A percentile compares a stretch with the other conserved stretches of the same genome.
These are phyloP conservation scores for Pseudoturritis turrita DNA, from an alignment of 345 rosid species.

Conservation along the genomic window DNA sequence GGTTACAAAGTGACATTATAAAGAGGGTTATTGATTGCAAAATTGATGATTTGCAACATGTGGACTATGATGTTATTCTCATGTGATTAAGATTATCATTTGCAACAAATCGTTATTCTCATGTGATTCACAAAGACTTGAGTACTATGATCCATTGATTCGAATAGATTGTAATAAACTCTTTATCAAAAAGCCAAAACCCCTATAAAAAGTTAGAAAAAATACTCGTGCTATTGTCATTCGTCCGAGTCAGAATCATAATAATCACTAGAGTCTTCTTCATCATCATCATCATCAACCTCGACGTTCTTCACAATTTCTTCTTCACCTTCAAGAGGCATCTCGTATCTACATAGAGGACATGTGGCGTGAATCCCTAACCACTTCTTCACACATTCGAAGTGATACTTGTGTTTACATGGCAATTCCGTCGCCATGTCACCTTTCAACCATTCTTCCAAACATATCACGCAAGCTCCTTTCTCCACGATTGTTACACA, in stretches of 20 bases:
- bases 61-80: no score
- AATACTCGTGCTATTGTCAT: background rate
- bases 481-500: background rate
- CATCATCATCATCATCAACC: background rate
- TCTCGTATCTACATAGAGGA: conserved; percentile 18
- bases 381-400: conserved; percentile 15
- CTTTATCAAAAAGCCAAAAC: background rate
- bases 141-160: no score
- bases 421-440: conserved; percentile 10
- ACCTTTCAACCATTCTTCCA: conserved; percentile 2
- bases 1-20: background rate
- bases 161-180: background rate
- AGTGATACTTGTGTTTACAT: conserved; percentile 22
- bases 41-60: background rate
- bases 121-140: no score
- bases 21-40: background rate
- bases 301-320: background rate
- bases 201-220: background rate
- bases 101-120: no score
- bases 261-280: background rate
- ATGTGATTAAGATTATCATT: no score
- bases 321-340: background rate
- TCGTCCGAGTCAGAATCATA: background rate
- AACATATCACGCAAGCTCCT: conserved; percentile 6
- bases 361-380: background rate